A percentile compares a stretch with the other conserved stretches of the same genome.
phyloP scores from a whole-genome alignment of 768 basidiomycete genomes.

The Leccinum truebloodii region DNA sequence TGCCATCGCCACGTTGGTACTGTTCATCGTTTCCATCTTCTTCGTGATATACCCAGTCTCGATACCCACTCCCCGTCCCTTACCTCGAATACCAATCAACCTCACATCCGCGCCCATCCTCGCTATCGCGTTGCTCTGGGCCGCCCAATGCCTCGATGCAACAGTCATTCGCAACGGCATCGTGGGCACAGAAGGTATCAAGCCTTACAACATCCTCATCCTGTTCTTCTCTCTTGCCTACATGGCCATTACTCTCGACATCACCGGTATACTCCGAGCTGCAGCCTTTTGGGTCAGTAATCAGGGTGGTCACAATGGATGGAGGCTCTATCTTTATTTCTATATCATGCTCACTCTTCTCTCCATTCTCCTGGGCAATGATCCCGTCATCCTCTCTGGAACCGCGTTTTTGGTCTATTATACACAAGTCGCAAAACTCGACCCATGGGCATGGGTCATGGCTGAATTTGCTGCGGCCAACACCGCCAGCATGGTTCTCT shows the following conservation, averaged over 20 bases:
- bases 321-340: conserved; percentile 74
- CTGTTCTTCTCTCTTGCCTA: conserved; percentile 92
- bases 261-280: conserved; percentile 82
- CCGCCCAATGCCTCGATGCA: conserved; percentile 49
- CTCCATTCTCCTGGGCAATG: conserved; percentile 86
- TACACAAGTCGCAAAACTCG: conserved; percentile 54
- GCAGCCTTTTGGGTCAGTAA: conserved; percentile 90
- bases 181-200: conserved; percentile 73
- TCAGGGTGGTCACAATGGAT: conserved; percentile 71
- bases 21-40: conserved; percentile 54
- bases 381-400: conserved; percentile 90
- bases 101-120: conserved; percentile 56
- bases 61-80: conserved; percentile 39
- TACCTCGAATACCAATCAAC: conserved; percentile 42
- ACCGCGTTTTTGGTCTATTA: conserved; percentile 91
- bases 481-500: conserved; percentile 71
- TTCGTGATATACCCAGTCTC: conserved; percentile 51
- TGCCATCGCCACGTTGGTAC: conserved; percentile 49
- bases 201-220: conserved; percentile 92
- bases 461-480: conserved; percentile 80
- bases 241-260: conserved; percentile 88
- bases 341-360: conserved; percentile 79
- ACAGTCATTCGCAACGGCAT: conserved; percentile 71
- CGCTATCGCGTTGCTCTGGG: conserved; percentile 55
- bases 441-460: conserved; percentile 68